Evolutionary conservation across 2,329 filamentous ascomycete species (phyloP), one percentile per base, ranked within the genome.

Genomic region (Venturia aucupariae): DNA sequence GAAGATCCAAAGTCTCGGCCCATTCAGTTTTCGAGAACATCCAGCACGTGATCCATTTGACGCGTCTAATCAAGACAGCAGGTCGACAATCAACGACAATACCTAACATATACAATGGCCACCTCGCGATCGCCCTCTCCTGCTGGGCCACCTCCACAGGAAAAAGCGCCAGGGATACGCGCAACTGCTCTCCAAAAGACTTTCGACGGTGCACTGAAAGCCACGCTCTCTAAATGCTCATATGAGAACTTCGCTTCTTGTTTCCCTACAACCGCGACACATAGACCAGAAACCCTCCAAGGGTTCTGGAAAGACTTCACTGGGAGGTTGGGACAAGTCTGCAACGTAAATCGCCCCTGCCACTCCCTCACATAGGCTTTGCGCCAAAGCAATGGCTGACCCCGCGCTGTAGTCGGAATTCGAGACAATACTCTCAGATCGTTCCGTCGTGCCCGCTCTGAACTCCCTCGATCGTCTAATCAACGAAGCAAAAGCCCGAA

Each of bases 231-330:
- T 67, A 83, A 84, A 62, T 85, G 84, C 72, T 84, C 80, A 11
- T 82, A 85, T 71, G 75, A 77, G 60, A 86, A 86, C 69, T 88
- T 87, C 71, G 79, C 83, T 0, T 76, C 82, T 30, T 88, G 85
- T 69, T 87, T 87, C 68, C 85, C 85, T 0, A 88, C 85, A 0
- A 81, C 84, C 1, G 82, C 84, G 22, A 76, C 78, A 69, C 77
- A 85, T 69, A 82, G 82, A 13, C 81, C 83, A 1, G 80, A 80
- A 32, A 80, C 79, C 51, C 70, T 88, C 65, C 80, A 84, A 69
- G 77, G 78, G 4, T 76, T 88, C 27, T 83, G 84, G 75, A 76
- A 80, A 63, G 82, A 86, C 67, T 79, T 87, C 67, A 82, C 83
- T 51, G 78, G 79, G 61, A 81, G 85, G 68, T 72, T 87, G 62